Percentiles rank a stretch among this genome's conserved stretches.
These are phyloP conservation scores for Nephelium lappaceum DNA, from an alignment of 345 rosid genomes.

Conservation along the genomic window DNA sequence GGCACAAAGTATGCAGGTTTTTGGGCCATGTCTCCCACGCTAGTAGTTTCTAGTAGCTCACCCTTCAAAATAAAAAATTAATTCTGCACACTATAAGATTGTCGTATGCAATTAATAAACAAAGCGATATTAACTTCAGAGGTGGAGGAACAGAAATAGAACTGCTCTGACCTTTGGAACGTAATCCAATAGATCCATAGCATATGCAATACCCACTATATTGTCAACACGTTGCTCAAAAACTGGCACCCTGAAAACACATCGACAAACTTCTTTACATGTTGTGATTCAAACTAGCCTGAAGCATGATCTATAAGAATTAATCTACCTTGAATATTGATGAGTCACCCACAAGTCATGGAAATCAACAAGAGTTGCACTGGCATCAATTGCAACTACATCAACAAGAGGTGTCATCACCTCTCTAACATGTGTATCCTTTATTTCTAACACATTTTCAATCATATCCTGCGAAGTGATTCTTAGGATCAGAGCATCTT, in stretches of 20 bases:
- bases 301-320: slow-evolving; percentile 13
- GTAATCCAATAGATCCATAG: slow-evolving; percentile 95
- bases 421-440: slow-evolving; percentile 97
- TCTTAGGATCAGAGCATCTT: slow-evolving; percentile 21
- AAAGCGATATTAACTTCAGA: slow-evolving; percentile 19
- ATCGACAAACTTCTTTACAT: slow-evolving; percentile 25
- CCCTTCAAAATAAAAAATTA: slow-evolving; percentile 87
- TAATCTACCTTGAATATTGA: slow-evolving; percentile 86
- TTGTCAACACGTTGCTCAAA: slow-evolving; percentile 99
- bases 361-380: slow-evolving; percentile 83
- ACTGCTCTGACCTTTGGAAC: slow-evolving; percentile 76
- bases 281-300: slow-evolving; percentile 9
- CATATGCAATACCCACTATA: slow-evolving; percentile 95
- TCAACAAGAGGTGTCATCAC: slow-evolving; percentile 99
- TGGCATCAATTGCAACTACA: slow-evolving; percentile 92
- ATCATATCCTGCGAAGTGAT: slow-evolving; percentile 84
- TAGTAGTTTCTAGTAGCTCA: slow-evolving; percentile 78
- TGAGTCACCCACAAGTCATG: slow-evolving; percentile 92
- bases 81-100: slow-evolving; percentile 50
- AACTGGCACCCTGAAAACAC: slow-evolving; percentile 83
- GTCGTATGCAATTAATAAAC: slow-evolving; percentile 37
- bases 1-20: slow-evolving; percentile 98
- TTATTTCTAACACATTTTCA: slow-evolving; percentile 97
- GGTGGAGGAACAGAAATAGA: slow-evolving; percentile 20
- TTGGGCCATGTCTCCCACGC: slow-evolving; percentile 93